A percentile compares a stretch with the other conserved stretches of the same genome.
phyloP scores from a whole-genome alignment of 768 basidiomycete genomes.

The Amanita inopinata region DNA sequence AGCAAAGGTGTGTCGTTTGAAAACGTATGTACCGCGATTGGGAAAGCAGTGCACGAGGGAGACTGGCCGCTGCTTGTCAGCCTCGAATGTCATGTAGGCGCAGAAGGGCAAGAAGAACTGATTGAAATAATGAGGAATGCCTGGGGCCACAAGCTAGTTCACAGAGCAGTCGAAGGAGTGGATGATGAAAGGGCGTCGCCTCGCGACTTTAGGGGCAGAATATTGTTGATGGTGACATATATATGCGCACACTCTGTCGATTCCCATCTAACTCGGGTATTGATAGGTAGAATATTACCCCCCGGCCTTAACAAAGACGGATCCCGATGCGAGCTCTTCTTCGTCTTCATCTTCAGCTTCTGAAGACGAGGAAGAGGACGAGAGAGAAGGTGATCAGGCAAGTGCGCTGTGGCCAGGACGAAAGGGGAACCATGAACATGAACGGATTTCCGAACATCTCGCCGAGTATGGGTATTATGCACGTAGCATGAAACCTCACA shows the following conservation, averaged over 20 bases:
- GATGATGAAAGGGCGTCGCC: slow-evolving; percentile 32
- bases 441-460: slow-evolving; percentile 38
- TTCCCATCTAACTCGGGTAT: background rate
- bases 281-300: slow-evolving; percentile 48
- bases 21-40: slow-evolving; percentile 45
- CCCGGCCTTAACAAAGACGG: slow-evolving; percentile 16
- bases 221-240: slow-evolving; percentile 45
- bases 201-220: slow-evolving; percentile 37
- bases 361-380: slow-evolving; percentile 12
- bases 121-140: slow-evolving; percentile 39
- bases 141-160: slow-evolving; percentile 45
- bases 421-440: slow-evolving; percentile 14
- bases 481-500: slow-evolving; percentile 50
- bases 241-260: background rate
- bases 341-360: slow-evolving; percentile 18
- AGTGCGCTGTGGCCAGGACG: slow-evolving; percentile 10
- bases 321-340: slow-evolving; percentile 13
- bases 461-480: slow-evolving; percentile 51
- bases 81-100: slow-evolving; percentile 52
- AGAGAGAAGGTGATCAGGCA: slow-evolving; percentile 8
- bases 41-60: slow-evolving; percentile 26
- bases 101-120: slow-evolving; percentile 40
- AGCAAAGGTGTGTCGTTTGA: slow-evolving; percentile 41
- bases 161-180: slow-evolving; percentile 26
- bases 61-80: slow-evolving; percentile 53